Evolutionary conservation across 2,329 filamentous ascomycete genomes (phyloP), one percentile per base, ranked within the genome.

Genomic region (Xylaria arbuscula): DNA sequence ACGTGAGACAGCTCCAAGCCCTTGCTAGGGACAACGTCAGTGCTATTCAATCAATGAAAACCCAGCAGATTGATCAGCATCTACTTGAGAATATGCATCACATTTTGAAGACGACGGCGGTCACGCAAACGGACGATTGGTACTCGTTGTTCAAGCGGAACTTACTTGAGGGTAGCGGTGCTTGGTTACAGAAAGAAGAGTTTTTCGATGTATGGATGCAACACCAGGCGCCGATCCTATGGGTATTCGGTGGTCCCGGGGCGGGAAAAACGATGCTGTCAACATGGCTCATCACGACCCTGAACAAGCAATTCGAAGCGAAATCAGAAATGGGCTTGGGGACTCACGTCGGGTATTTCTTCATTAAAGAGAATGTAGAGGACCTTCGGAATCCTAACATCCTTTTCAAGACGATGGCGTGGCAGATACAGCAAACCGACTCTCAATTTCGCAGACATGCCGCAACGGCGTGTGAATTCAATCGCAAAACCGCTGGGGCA

Each of bases 331-430:
- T 62, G 22, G 50, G 50, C 38, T 19, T 45, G 10, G 48, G 28
- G 10, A 55, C 60, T 2, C 36, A 55, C 19, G 40, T 62, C 38
- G 60, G 60, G 11, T 62, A 62, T 11, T 62, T 62, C 50, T 62
- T 62, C 11, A 11, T 62, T 15, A 62, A 62, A 36, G 60, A 62
- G 24, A 62, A 62, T 10, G 60, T 62, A 1, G 60, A 62, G 17
- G 38, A 62, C 10, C 60, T 62, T 34, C 48, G 60, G 9, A 22
- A 62, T 17, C 60, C 50, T 0, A 62, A 62, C 11, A 45, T 62
- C 50, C 60, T 62, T 50, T 62, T 62, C 40, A 62, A 62, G 50
- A 62, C 60, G 10, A 55, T 62, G 60, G 60, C 60, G 4, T 62
- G 60, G 60, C 60, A 62, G 24, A 62, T 62, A 32, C 50, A 62